Base-by-base conservation (phyloP, 129 eudicot species). In the Artemisia tridentata region DNA sequence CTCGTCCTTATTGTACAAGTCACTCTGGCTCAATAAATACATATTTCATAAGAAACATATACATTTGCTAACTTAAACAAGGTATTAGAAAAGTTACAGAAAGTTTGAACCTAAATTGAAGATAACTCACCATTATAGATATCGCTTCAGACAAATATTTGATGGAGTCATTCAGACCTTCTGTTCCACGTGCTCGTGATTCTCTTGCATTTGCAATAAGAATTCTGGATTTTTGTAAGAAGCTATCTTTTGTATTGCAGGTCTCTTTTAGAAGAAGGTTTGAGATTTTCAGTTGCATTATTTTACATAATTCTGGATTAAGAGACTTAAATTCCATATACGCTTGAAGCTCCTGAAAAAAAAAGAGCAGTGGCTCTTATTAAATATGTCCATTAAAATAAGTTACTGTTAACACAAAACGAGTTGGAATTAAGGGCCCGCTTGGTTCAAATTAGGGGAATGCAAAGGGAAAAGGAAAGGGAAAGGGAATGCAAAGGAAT, bases 331-430 rank as follows among this genome's bases (percentile, higher is more conserved):
- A 51, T 75, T 83, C 95, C 43, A 57, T 82, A 73, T 89, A 93
- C 60, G 85, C 84, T 67, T 63, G 65, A 84, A 93, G 88, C 82
- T 93, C 99, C 99, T 93, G 76, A 75, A 71, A 46, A 79, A 75
- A 79, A 29, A 19, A 31, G n/a, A 67, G 47, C 17, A 79, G 50
- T 45, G 58, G 27, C 45, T 65, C 46, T 67, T 48, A 66, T 43
- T 4, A 63, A 50, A 41, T 25, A 73, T 9, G 61, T 63, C 21
- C 20, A 67, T 64, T 34, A 48, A 21, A 20, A 55, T 50, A 52
- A 3, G 64, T 38, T 38, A 38, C 11, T 38, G 45, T 8, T 38
- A 3, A 11, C 52, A 25, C 46, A 62, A 72, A 55, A 63, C 45
- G 1, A 38, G 45, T 38, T 7, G 10, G 45, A 38, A 38, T 3